Conservation (phyloP, 169 alveolate genomes). For the Ichthyophthirius multifiliis region DNA sequence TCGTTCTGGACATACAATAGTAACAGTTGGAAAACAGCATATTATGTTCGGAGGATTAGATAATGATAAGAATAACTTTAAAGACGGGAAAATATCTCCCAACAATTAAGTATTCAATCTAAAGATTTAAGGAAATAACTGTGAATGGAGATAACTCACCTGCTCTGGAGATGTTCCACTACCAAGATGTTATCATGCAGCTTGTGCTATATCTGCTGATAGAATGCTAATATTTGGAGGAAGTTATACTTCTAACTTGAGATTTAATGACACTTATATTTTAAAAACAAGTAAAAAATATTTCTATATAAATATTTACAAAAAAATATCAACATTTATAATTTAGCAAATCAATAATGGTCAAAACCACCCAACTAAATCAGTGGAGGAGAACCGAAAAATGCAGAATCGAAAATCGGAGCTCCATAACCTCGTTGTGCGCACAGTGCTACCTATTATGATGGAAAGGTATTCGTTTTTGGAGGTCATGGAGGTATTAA, state of each 20-base stretch:
- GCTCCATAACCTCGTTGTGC: constrained; percentile 84
- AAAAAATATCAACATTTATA: background rate
- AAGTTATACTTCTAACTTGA: constrained; percentile 59
- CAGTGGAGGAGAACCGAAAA: constrained; percentile 49
- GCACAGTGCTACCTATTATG: constrained; percentile 66
- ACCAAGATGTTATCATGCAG: constrained; percentile 85
- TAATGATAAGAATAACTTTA: constrained; percentile 47
- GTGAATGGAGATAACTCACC: constrained; percentile 51
- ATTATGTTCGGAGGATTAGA: constrained; percentile 84
- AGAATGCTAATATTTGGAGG: constrained; percentile 85
- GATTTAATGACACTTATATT: constrained; percentile 77
- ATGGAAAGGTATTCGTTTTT: constrained; percentile 71
- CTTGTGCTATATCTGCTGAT: constrained; percentile 70
- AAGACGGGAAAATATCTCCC: constrained; percentile 64
- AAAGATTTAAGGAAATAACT: constrained; percentile 67
- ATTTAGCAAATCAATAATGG: constrained; percentile 44
- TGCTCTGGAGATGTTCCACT: constrained; percentile 73
- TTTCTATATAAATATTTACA: background rate
- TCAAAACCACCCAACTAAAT: constrained; percentile 58
- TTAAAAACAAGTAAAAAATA: constrained; percentile 44
- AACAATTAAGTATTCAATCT: constrained; percentile 71
- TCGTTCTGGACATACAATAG: constrained; percentile 85
- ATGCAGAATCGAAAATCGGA: constrained; percentile 51
- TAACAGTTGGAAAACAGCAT: constrained; percentile 68
- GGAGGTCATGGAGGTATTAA: constrained; percentile 93